Conservation (phyloP, 495 filamentous ascomycete genomes). For the Aspergillus coremiiformis region DNA sequence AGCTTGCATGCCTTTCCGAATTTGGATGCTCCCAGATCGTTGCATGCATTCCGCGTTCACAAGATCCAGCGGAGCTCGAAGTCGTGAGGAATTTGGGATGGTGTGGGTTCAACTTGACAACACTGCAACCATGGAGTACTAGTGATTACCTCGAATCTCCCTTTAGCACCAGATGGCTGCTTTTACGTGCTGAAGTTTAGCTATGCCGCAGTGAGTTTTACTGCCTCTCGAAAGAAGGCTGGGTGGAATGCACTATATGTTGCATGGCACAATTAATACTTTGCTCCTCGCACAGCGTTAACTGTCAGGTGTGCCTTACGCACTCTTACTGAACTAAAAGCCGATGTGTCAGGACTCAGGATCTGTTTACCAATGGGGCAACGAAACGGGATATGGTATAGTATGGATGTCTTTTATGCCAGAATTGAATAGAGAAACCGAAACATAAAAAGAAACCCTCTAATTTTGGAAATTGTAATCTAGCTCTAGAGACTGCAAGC, state of each 20-base stretch:
- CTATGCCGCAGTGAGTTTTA: not conserved
- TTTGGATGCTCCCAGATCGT: constrained; percentile 72
- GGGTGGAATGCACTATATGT: not conserved
- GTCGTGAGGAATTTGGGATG: constrained; percentile 77
- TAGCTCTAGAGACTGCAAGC: no score
- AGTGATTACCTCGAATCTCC: constrained; percentile 43
- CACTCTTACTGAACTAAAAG: not conserved
- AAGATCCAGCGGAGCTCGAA: constrained; percentile 50
- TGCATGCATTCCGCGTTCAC: constrained; percentile 66
- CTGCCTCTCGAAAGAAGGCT: not conserved
- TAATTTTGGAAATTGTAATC: no score
- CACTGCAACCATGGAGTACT: constrained; percentile 60
- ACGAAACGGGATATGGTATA: no score
- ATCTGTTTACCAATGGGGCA: no score
- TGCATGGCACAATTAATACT: not conserved
- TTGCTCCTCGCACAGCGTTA: not conserved
- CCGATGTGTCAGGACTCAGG: not conserved
- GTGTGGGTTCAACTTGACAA: constrained; percentile 82
- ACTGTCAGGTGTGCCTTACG: not conserved
- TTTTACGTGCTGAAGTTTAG: constrained; percentile 77
- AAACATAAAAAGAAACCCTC: no score
- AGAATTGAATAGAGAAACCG: no score
- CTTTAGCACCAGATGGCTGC: constrained; percentile 68
- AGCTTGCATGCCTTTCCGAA: constrained; percentile 62
- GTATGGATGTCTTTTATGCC: no score